Percentiles rank a stretch among this genome's conserved stretches.
Evolutionary conservation across 1,284 basidiomycete species (phyloP).

Genomic region (Thelephora terrestris): DNA sequence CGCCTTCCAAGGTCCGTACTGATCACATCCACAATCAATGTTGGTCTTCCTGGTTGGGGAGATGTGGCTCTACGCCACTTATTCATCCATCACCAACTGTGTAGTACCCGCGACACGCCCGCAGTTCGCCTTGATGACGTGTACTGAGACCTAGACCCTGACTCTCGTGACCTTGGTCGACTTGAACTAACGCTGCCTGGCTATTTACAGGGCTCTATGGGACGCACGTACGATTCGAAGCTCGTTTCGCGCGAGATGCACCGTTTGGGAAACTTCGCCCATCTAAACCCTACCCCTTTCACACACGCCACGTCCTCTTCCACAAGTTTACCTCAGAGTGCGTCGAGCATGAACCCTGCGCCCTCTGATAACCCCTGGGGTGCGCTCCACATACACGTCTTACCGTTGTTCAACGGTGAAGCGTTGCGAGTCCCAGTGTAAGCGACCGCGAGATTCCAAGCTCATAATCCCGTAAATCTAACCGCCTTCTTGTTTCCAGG

Average conservation of each 20-base stretch:
- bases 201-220: conserved; percentile 31
- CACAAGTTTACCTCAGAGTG: conserved; percentile 20
- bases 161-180: background rate
- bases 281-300: conserved; percentile 32
- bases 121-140: background rate
- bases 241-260: conserved; percentile 72
- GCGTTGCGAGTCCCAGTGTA: conserved; percentile 80
- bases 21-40: conserved; percentile 1
- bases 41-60: background rate
- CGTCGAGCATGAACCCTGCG: conserved; percentile 26
- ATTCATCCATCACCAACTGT: background rate
- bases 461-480: background rate
- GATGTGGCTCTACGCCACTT: conserved; percentile 1
- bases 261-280: conserved; percentile 50
- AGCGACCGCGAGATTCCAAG: conserved; percentile 15
- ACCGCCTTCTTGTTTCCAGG: conserved; percentile 25
- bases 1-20: conserved; percentile 57
- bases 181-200: conserved; percentile 1
- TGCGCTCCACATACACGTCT: conserved; percentile 72
- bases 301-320: conserved; percentile 16
- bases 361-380: conserved; percentile 65
- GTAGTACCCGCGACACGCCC: conserved; percentile 3
- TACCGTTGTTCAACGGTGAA: conserved; percentile 90
- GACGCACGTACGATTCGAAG: conserved; percentile 63
- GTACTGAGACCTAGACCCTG: conserved; percentile 4